Conservation (phyloP, 768 basidiomycete species). For the Roridomyces roridus region DNA sequence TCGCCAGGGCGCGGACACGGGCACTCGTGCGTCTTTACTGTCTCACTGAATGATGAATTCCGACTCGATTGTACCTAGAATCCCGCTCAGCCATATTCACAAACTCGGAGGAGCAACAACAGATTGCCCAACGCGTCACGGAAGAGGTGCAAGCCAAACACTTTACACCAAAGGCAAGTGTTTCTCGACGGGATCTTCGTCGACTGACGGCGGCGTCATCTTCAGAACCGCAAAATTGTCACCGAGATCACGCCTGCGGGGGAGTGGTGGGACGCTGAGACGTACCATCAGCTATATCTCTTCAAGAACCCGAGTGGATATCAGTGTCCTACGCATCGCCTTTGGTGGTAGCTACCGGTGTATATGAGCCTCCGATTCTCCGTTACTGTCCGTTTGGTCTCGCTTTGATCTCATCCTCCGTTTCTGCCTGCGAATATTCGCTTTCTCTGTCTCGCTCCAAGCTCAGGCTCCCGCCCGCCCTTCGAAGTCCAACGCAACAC, state of each 20-base stretch:
- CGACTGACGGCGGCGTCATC: background rate
- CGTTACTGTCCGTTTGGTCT: too few species aligned
- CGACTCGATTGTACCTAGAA: conserved; percentile 49
- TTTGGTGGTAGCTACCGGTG: conserved; percentile 88
- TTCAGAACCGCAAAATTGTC: conserved; percentile 63
- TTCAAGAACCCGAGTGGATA: conserved; percentile 89
- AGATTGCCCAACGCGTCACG: conserved; percentile 78
- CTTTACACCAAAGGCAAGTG: conserved; percentile 64
- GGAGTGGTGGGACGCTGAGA: conserved; percentile 84
- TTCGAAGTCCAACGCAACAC: too few species aligned
- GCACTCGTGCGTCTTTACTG: conserved; percentile 66
- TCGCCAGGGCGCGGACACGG: conserved; percentile 77
- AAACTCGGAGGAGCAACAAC: conserved; percentile 71
- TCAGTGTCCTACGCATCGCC: conserved; percentile 86
- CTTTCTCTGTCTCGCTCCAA: too few species aligned
- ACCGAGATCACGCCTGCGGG: conserved; percentile 76
- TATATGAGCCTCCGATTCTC: too few species aligned
- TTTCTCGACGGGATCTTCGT: background rate
- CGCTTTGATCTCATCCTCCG: too few species aligned
- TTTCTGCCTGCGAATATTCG: too few species aligned
- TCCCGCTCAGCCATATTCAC: conserved; percentile 95
- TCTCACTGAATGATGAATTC: background rate
- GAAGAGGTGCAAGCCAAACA: conserved; percentile 85
- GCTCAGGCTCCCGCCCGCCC: too few species aligned
- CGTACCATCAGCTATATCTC: conserved; percentile 84